phyloP scores from a whole-genome alignment of 2,329 filamentous ascomycete species.

The Parastagonospora avenae region DNA sequence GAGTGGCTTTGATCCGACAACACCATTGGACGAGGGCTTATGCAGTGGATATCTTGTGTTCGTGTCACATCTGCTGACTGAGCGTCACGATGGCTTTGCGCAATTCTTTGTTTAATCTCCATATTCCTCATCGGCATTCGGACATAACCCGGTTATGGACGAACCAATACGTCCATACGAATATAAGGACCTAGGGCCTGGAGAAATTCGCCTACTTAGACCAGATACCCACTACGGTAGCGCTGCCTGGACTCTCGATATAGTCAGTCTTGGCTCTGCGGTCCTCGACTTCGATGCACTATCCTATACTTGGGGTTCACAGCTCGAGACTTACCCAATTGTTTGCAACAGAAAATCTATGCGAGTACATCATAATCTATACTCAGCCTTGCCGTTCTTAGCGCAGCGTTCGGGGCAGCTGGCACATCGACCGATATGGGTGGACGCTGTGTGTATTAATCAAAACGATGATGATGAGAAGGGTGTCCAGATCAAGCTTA shows the following conservation, averaged over 20 bases:
- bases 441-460: slow-evolving; percentile 5
- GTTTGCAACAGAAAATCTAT: neutral
- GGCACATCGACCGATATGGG: neutral
- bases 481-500: neutral
- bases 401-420: neutral
- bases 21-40: too few species aligned
- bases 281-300: slow-evolving; percentile 3
- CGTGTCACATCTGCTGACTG: too few species aligned
- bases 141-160: too few species aligned
- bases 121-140: too few species aligned
- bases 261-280: neutral
- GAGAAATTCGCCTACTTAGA: slow-evolving; percentile 1
- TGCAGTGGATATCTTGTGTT: too few species aligned
- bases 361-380: slow-evolving; percentile 2
- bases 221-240: neutral
- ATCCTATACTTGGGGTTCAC: slow-evolving; percentile 1
- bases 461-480: slow-evolving; percentile 1
- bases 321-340: neutral
- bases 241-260: neutral
- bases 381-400: slow-evolving; percentile 4
- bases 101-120: too few species aligned
- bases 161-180: neutral
- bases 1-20: too few species aligned
- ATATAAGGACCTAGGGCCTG: neutral
- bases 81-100: too few species aligned